These are phyloP conservation scores for Neurospora tetrasperma DNA, from an alignment of 495 filamentous ascomycete species.

Conservation along the genomic window DNA sequence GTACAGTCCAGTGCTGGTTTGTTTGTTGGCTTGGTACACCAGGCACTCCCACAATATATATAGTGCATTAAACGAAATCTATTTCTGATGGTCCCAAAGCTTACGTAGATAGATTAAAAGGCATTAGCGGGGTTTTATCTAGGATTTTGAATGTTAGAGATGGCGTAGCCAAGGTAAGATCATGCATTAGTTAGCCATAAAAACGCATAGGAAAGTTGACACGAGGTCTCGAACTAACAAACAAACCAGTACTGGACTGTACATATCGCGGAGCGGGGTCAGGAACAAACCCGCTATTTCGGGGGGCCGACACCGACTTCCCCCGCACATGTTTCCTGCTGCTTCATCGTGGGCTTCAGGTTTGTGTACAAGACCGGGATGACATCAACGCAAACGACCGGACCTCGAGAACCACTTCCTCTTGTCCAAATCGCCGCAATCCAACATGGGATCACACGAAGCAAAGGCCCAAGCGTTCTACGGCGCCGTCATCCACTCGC, in stretches of 20 bases:
- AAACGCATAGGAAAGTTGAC: too few relatives aligned
- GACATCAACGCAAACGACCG: not conserved
- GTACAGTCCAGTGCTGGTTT: not conserved
- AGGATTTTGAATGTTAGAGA: too few relatives aligned
- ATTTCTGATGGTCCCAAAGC: too few relatives aligned
- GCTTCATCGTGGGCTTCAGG: not conserved
- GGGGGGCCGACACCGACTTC: not conserved
- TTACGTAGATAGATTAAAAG: too few relatives aligned
- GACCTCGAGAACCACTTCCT: not conserved
- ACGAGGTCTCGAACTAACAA: too few relatives aligned
- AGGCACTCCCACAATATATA: too few relatives aligned
- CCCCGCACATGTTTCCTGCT: not conserved
- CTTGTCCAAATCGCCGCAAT: not conserved
- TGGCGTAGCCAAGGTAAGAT: too few relatives aligned
- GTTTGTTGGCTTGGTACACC: too few relatives aligned
- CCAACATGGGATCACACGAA: conserved; percentile 1
- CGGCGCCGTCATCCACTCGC: conserved; percentile 45
- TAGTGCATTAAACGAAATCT: too few relatives aligned
- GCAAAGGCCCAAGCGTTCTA: conserved; percentile 29
- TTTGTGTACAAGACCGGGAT: not conserved
- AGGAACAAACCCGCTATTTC: not conserved
- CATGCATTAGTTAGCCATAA: too few relatives aligned
- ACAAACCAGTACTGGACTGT: too few relatives aligned
- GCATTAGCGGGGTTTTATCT: too few relatives aligned
- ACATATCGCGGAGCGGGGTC: not conserved